Base-by-base conservation (phyloP, 1,284 basidiomycete genomes). In the Ustilago crameri region DNA sequence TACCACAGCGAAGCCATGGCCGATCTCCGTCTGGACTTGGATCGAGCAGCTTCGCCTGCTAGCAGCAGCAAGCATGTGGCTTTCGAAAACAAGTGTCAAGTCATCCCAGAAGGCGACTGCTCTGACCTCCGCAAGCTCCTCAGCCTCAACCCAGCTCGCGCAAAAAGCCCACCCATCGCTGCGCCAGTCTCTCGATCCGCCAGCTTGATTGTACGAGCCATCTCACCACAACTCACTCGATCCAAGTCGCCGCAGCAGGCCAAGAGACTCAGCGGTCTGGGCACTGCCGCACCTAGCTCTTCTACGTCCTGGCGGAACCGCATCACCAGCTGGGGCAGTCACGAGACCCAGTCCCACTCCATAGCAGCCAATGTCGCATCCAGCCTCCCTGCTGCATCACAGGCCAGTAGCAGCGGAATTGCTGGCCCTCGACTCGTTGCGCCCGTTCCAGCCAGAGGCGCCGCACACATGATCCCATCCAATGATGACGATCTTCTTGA, bases 71-170 rank as follows among this genome's bases (percentile, higher is more conserved):
- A 62, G 42, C 68, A 66, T 3, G 68, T 71, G 18, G 55, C 57
- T 10, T 71, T 71, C 34, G 58, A 66, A 32, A 37, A 51, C 58
- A 58, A 58, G 34, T 71, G 68, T 37, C 62, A 66, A 42, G 47
- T 71, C 50, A 71, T 71, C 27, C 68, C 68, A n/a, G 48, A 71
- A 43, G 55, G 47, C 38, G 63, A 71, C 43, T 65, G 62, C 44
- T 51, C 56, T n/a, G 62, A 62, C 15, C 51, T 71, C 1, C 62
- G 63, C 40, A 71, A 66, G 26, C 51, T 71, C 46, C 61, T 70
- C 47, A 62, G 55, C 34, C 44, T 68, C 37, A 53, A 53, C 44
- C 57, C 60, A 3, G 42, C 45, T 18, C 64, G 64, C 2, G 64
- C 64, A n/a, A 52, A 67, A 43, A 57, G 53, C 18, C 58, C 64